phyloP scores from a whole-genome alignment of 371 early-diverging fungal species.

The Mortierella sp. region DNA sequence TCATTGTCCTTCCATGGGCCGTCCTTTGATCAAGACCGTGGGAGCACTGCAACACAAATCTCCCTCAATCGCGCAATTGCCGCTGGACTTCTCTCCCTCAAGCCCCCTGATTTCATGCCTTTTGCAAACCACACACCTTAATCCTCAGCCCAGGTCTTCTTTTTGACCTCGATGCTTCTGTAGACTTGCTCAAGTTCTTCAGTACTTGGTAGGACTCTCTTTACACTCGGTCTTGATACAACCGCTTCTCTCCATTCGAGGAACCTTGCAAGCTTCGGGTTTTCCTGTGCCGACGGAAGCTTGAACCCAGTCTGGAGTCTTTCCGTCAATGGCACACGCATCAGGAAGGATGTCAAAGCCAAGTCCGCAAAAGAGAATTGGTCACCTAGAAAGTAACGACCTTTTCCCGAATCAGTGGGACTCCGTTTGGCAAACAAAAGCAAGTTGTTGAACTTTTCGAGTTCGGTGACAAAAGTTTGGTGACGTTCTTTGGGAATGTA shows the following conservation, averaged over 20 bases:
- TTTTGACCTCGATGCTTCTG: slow-evolving; percentile 7
- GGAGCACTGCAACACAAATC: too few relatives aligned
- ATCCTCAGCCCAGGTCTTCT: too few relatives aligned
- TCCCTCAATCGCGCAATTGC: too few relatives aligned
- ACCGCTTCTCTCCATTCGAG: slow-evolving; percentile 43
- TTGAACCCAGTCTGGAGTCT: slow-evolving; percentile 32
- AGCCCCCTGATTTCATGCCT: too few relatives aligned
- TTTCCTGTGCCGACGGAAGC: slow-evolving; percentile 11
- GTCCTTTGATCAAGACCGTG: too few relatives aligned
- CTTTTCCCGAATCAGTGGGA: slow-evolving; percentile 26
- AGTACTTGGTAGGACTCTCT: slow-evolving; percentile 8
- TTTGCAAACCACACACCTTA: too few relatives aligned
- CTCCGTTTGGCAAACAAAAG: slow-evolving; percentile 10
- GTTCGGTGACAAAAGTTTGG: slow-evolving; percentile 16
- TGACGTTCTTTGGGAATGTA: slow-evolving; percentile 9
- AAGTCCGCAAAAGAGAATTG: slow-evolving; percentile 32
- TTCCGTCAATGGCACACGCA: slow-evolving; percentile 21
- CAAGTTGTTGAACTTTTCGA: slow-evolving; percentile 26
- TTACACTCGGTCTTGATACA: slow-evolving; percentile 19
- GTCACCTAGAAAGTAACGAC: slow-evolving; percentile 25
- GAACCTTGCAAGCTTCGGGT: slow-evolving; percentile 25
- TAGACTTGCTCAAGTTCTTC: slow-evolving; percentile 15
- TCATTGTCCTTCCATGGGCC: too few relatives aligned
- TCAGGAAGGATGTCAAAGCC: slow-evolving; percentile 28
- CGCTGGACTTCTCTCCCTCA: too few relatives aligned